Percentiles rank a stretch among this genome's conserved stretches.
These are phyloP conservation scores for Penicillium crustosum DNA, from an alignment of 2,329 filamentous ascomycete species.

Conservation along the genomic window DNA sequence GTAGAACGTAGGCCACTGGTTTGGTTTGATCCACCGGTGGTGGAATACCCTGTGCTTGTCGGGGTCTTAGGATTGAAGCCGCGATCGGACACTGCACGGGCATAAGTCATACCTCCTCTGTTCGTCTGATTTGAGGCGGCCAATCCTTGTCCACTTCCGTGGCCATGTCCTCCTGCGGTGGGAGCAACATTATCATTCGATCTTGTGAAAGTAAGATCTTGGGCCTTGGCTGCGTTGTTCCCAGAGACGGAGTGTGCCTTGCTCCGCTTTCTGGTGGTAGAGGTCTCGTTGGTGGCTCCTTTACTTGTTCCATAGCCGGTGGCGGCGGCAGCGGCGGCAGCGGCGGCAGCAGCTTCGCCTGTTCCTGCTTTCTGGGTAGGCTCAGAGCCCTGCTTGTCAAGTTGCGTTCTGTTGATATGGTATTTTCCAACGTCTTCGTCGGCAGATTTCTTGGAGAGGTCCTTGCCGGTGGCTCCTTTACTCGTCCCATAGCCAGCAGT, in stretches of 20 bases:
- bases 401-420: slow-evolving; percentile 1
- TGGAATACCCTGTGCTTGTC: neutral
- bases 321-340: neutral
- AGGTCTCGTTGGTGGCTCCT: neutral
- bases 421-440: slow-evolving; percentile 1
- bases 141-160: neutral
- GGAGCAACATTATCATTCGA: neutral
- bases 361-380: slow-evolving; percentile 5
- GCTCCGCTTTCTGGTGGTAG: neutral
- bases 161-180: neutral
- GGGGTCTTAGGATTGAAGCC: neutral
- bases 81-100: neutral
- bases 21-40: neutral
- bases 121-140: neutral
- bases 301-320: slow-evolving; percentile 8
- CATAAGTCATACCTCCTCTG: neutral
- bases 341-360: neutral
- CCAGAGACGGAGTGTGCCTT: neutral
- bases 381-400: neutral
- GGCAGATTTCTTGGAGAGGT: slow-evolving; percentile 1
- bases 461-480: neutral
- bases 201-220: neutral
- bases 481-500: no score
- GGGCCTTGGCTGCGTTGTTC: neutral
- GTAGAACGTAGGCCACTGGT: slow-evolving; percentile 2